These are phyloP conservation scores for Wickerhamomyces queroliae DNA, from an alignment of 805 yeast genomes.

Conservation along the genomic window DNA sequence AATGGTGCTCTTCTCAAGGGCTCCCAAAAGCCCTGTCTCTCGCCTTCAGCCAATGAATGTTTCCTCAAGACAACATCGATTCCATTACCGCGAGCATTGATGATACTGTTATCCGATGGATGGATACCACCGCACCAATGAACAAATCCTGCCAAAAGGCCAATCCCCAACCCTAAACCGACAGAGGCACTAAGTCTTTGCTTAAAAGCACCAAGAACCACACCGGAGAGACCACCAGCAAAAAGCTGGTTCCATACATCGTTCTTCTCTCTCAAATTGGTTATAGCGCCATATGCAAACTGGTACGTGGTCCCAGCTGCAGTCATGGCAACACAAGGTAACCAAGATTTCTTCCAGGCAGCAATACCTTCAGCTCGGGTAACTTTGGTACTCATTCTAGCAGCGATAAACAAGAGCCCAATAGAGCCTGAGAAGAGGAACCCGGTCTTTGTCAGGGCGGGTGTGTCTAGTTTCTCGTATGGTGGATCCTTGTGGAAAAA, in stretches of 20 bases:
- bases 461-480: constrained; percentile 53
- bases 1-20: constrained; percentile 75
- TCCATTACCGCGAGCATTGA: constrained; percentile 16
- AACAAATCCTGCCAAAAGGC: constrained; percentile 35
- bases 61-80: constrained; percentile 21
- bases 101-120: constrained; percentile 34
- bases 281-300: constrained; percentile 35
- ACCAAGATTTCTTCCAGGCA: constrained; percentile 18
- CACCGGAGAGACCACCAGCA: constrained; percentile 44
- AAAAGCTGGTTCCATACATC: constrained; percentile 55
- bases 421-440: constrained; percentile 38
- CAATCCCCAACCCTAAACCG: constrained; percentile 42
- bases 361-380: too few relatives aligned
- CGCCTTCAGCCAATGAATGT: constrained; percentile 16
- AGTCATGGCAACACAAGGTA: constrained; percentile 36
- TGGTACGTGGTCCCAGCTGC: constrained; percentile 45
- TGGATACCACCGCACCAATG: constrained; percentile 44
- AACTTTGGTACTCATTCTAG: constrained; percentile 37
- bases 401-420: constrained; percentile 45
- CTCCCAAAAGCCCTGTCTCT: constrained; percentile 69
- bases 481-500: constrained; percentile 29
- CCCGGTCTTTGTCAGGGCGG: constrained; percentile 40
- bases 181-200: constrained; percentile 32
- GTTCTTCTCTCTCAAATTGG: constrained; percentile 57
- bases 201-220: constrained; percentile 31